These are phyloP conservation scores for Ustilago bromivora DNA, from an alignment of 1,284 basidiomycete genomes.

Conservation along the genomic window DNA sequence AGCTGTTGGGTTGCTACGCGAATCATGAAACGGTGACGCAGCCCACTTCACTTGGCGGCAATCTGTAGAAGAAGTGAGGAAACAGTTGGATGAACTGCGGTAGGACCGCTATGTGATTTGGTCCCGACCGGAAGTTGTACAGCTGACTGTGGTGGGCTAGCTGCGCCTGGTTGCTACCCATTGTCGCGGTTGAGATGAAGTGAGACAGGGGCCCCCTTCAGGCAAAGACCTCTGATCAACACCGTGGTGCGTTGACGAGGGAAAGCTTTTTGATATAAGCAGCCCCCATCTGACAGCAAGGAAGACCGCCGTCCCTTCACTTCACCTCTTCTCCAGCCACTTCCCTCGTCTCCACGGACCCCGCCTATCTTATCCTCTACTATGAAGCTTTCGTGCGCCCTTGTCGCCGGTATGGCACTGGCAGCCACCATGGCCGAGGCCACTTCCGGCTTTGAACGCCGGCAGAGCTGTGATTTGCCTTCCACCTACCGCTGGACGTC, in stretches of 20 bases:
- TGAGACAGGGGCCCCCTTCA: background rate
- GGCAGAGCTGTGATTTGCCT: constrained; percentile 34
- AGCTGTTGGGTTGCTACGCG: background rate
- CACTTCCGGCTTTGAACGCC: constrained; percentile 1
- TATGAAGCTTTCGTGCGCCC: constrained; percentile 24
- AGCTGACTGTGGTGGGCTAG: background rate
- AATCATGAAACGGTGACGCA: background rate
- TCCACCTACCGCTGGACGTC: constrained; percentile 31
- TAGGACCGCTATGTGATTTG: background rate
- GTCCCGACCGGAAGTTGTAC: background rate
- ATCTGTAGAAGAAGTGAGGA: background rate
- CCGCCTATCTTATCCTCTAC: background rate
- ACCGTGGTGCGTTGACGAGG: background rate
- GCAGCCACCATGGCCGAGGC: constrained; percentile 24
- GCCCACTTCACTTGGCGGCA: constrained; percentile 7
- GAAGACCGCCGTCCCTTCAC: background rate
- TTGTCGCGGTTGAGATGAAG: background rate
- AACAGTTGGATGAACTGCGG: background rate
- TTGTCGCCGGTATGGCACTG: constrained; percentile 26
- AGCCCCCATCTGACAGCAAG: background rate
- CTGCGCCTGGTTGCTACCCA: background rate
- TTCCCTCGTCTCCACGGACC: background rate
- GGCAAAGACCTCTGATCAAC: background rate
- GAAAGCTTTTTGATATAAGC: background rate
- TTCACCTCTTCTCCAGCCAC: background rate